Base-by-base conservation (phyloP, 1,284 basidiomycete genomes). In the Irpex lacteus region DNA sequence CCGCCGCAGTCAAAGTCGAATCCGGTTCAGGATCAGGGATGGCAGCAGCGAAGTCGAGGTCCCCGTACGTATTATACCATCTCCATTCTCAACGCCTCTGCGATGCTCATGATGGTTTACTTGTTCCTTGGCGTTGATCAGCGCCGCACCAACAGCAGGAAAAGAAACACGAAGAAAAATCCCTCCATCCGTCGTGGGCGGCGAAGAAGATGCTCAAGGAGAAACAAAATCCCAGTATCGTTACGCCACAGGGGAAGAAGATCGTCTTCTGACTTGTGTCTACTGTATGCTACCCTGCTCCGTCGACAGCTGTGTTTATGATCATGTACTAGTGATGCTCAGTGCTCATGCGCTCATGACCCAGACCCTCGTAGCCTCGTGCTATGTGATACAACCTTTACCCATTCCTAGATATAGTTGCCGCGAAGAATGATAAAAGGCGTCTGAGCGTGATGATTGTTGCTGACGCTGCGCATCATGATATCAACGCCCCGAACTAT, bases 171-270 rank as follows among this genome's bases (percentile, higher is more conserved):
- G 62, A 81, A 77, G 73, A 73, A 32, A 72, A 72, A 66, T 80
- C 84, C 36, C 69, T 96, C 63, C 96, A 98, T 78, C 96, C 95
- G 1, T 95, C 93, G 18, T 98, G 96, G 95, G 92, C 93, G 76
- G 95, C 95, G 3, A 97, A 96, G 77, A 84, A 82, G 75, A 86
- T 86, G 72, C 76, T 91, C 65, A 92, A 91, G 74, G 89, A 91
- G 76, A 85, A 82, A 75, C 78, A 84, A 65, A 80, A 77, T 60
- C 79, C 77, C 15, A 77, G 77, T 6, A 87, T 91, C 59, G 71
- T 87, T 34, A 81, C 85, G 52, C 79, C 86, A 62, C 84, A 85
- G 73, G 89, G 89, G 40, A 89, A 81, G 69, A 90, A 90, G 76
- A 89, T 90, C 65, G 84, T 81, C 63, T 91, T 91, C 72, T 80